These are phyloP conservation scores for Talaromyces sp. DNA, from an alignment of 2,329 filamentous ascomycete species.

Conservation along the genomic window DNA sequence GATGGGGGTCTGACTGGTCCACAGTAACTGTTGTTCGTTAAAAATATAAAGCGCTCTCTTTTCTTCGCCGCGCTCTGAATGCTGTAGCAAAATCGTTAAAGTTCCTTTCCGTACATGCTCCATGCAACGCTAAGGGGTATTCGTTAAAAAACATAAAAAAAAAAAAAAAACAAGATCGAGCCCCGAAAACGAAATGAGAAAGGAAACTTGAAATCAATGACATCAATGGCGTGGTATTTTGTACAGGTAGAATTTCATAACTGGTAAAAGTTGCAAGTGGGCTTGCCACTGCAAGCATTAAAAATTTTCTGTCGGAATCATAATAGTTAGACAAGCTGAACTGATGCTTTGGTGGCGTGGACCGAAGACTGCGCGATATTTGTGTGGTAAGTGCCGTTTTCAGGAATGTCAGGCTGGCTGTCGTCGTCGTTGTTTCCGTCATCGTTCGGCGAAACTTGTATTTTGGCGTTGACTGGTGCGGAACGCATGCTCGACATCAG, in stretches of 20 bases:
- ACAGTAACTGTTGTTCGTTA: not conserved
- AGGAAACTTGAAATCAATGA: not conserved
- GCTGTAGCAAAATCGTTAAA: slow-evolving; percentile 1
- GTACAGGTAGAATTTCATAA: not conserved
- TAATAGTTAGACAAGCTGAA: slow-evolving; percentile 2
- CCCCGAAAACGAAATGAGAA: not conserved
- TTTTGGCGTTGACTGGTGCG: slow-evolving; percentile 42
- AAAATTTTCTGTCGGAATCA: not conserved
- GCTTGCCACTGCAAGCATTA: not conserved
- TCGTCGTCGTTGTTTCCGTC: slow-evolving; percentile 15
- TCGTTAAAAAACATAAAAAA: not conserved
- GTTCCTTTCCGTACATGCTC: slow-evolving; percentile 10
- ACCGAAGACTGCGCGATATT: not conserved
- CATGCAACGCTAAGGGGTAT: slow-evolving; percentile 13
- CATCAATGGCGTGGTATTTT: not conserved
- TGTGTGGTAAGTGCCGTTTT: slow-evolving; percentile 26
- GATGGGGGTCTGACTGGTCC: not conserved
- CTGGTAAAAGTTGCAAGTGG: not conserved
- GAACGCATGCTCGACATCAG: slow-evolving; percentile 51
- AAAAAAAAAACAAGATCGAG: not conserved
- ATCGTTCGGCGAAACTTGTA: slow-evolving; percentile 34
- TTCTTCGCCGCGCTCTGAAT: slow-evolving; percentile 5
- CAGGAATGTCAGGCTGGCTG: slow-evolving; percentile 8
- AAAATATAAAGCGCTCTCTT: not conserved
- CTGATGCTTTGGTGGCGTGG: not conserved